phyloP scores from a whole-genome alignment of 2,329 filamentous ascomycete genomes.

The Colletotrichum sojae region DNA sequence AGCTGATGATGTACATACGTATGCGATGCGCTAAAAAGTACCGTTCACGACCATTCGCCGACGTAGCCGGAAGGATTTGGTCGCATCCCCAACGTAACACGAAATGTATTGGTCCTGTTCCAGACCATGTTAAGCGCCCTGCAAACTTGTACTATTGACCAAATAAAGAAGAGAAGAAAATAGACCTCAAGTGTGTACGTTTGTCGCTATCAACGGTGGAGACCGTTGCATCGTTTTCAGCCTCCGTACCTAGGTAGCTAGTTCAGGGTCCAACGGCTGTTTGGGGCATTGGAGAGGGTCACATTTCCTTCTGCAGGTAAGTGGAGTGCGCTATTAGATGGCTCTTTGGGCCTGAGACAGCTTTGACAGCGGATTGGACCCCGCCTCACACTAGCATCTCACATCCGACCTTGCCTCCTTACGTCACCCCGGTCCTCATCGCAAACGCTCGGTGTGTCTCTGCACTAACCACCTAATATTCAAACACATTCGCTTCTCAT shows the following conservation, averaged over 20 bases:
- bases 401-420: constrained; percentile 28
- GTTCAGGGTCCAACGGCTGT: constrained; percentile 10
- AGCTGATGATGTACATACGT: not conserved
- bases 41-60: constrained; percentile 13
- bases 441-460: not conserved
- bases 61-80: constrained; percentile 28
- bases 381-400: constrained; percentile 16
- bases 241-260: not conserved
- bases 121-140: not conserved
- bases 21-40: constrained; percentile 17
- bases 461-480: no score
- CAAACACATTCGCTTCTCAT: not conserved
- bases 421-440: not conserved
- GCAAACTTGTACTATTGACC: no score
- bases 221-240: constrained; percentile 5
- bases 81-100: not conserved
- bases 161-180: no score
- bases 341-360: not conserved
- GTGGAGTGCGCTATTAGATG: no score
- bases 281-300: no score
- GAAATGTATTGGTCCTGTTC: not conserved
- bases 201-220: not conserved
- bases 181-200: not conserved
- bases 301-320: no score
- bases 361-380: constrained; percentile 11